Base-by-base conservation (phyloP, 192 early-diverging fungal genomes). In the Coemansia sp. region DNA sequence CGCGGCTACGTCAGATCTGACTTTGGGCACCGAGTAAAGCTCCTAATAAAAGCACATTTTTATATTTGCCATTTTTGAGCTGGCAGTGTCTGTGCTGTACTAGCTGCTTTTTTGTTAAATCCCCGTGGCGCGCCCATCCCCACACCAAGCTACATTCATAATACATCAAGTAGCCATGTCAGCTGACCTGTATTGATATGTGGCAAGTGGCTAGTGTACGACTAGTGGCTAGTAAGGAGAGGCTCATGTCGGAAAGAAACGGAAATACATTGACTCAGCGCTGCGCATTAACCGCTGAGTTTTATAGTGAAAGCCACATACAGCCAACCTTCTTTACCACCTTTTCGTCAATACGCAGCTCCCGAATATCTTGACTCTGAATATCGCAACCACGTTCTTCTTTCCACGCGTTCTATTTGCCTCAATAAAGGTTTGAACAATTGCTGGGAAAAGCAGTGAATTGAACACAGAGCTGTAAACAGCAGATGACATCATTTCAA, bases 401-500 rank as follows among this genome's bases (percentile, higher is more conserved):
- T 16, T 45, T 45, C 5, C 11, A n/a, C 14, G 14, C 12, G 16
- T 45, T 16, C 14, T n/a, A 45, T 45, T 45, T n/a, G 41, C 3
- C 41, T n/a, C 41, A 45, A 14, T 38, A 8, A 41, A 3, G 8
- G 4, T 45, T 45, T 45, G 41, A n/a, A 45, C 11, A 45, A 45
- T 45, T 45, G 11, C 16, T 45, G 41, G 16, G 41, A 45, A 45
- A 45, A 3, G 14, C 12, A 9, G 41, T 45, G 11, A 16, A n/a
- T 45, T n/a, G 16, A 45, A 2, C 10, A 38, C 2, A 45, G 31
- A 45, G 41, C 16, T n/a, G 41, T 45, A 35, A 35, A 35, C 31
- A 35, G 31, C 31, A 35, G 31, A 45, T 45, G 41, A 45, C 41
- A 45, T 45, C 41, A 45, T 45, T 45, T n/a, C 41, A 45, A 45